A percentile compares a stretch with the other conserved stretches of the same genome.
Evolutionary conservation across 495 filamentous ascomycete genomes (phyloP).

Genomic region (Peziza echinospora): DNA sequence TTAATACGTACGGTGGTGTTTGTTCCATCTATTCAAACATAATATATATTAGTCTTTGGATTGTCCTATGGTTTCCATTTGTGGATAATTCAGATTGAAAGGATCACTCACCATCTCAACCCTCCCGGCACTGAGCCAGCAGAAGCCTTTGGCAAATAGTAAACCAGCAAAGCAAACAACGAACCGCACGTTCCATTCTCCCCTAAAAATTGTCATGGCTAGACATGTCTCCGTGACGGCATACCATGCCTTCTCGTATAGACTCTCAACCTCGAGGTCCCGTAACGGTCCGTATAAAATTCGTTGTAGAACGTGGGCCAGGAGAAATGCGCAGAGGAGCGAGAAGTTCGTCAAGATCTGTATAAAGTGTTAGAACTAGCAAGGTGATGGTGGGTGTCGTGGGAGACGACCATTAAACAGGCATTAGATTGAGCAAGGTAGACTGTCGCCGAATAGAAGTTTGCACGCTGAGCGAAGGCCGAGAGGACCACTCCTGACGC

Average conservation of each 20-base stretch:
- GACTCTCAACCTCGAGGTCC: slow-evolving; percentile 82
- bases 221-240: slow-evolving; percentile 89
- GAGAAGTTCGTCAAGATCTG: slow-evolving; percentile 78
- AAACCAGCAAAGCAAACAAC: slow-evolving; percentile 85
- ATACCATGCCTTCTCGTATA: slow-evolving; percentile 95
- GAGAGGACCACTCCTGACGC: slow-evolving; percentile 65
- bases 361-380: neutral
- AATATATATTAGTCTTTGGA: no score
- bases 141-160: slow-evolving; percentile 89
- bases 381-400: slow-evolving; percentile 1
- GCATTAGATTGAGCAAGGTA: slow-evolving; percentile 90
- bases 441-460: slow-evolving; percentile 93
- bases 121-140: slow-evolving; percentile 88
- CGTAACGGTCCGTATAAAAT: slow-evolving; percentile 81
- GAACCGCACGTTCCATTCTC: slow-evolving; percentile 83
- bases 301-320: slow-evolving; percentile 71
- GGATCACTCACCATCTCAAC: slow-evolving; percentile 49
- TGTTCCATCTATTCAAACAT: slow-evolving; percentile 48
- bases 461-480: slow-evolving; percentile 81
- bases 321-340: slow-evolving; percentile 48
- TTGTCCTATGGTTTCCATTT: no score
- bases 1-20: slow-evolving; percentile 42
- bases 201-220: slow-evolving; percentile 97
- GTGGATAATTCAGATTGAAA: neutral
- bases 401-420: slow-evolving; percentile 56